These are phyloP conservation scores for Penicillium longicatenatum DNA, from an alignment of 495 filamentous ascomycete genomes.

Conservation along the genomic window DNA sequence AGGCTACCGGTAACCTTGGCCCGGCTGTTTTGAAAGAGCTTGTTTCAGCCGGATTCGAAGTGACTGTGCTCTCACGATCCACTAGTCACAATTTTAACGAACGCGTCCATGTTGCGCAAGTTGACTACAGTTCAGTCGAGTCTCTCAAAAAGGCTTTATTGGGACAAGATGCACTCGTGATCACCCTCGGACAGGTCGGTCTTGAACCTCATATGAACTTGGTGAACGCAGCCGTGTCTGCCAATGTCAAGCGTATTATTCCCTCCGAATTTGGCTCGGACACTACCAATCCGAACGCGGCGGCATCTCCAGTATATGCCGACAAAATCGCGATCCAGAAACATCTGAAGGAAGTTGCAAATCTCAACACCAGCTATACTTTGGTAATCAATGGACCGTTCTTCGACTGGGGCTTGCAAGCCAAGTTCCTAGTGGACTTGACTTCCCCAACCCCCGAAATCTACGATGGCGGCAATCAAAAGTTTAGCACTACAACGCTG, in stretches of 20 bases:
- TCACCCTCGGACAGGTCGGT: not conserved
- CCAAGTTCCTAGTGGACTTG: constrained; percentile 39
- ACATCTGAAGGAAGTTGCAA: constrained; percentile 43
- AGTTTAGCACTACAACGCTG: constrained; percentile 49
- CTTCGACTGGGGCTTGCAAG: constrained; percentile 50
- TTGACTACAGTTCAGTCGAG: constrained; percentile 16
- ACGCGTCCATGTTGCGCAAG: constrained; percentile 15
- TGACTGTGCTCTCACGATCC: constrained; percentile 11
- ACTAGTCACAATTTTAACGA: constrained; percentile 16
- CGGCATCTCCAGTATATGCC: constrained; percentile 39
- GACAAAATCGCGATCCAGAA: constrained; percentile 52
- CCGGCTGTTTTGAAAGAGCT: constrained; percentile 11
- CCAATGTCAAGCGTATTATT: constrained; percentile 63
- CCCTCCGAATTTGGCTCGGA: constrained; percentile 64
- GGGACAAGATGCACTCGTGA: constrained; percentile 27
- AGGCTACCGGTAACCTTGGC: constrained; percentile 14
- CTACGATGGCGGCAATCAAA: constrained; percentile 54
- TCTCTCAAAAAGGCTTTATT: constrained; percentile 19
- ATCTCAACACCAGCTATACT: constrained; percentile 47
- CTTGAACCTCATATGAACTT: constrained; percentile 40
- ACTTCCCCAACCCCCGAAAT: constrained; percentile 43
- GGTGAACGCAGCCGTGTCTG: constrained; percentile 61
- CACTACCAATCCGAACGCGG: constrained; percentile 39
- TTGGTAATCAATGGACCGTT: constrained; percentile 50
- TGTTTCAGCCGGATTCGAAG: not conserved